These are phyloP conservation scores for Debaryomycetaceae sp. DNA, from an alignment of 1,139 yeast genomes.

Conservation along the genomic window DNA sequence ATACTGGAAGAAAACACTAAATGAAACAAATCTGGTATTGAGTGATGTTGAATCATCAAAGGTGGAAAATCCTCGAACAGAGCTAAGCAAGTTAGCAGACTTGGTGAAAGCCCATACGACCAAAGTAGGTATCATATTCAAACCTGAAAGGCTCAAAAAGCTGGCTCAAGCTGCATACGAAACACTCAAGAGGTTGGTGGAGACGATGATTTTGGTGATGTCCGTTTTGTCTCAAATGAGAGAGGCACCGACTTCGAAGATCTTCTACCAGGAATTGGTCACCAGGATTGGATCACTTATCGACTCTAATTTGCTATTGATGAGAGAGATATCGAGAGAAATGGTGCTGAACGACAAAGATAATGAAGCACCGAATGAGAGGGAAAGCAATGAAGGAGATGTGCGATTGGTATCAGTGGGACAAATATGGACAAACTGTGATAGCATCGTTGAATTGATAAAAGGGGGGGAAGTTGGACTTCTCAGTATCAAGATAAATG, in stretches of 20 bases:
- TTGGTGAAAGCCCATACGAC: constrained; percentile 76
- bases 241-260: constrained; percentile 31
- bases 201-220: constrained; percentile 40
- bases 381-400: constrained; percentile 16
- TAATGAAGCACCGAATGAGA: constrained; percentile 9
- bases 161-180: constrained; percentile 48
- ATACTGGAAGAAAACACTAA: constrained; percentile 25
- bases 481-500: constrained; percentile 42
- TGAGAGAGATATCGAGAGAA: constrained; percentile 26
- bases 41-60: constrained; percentile 28
- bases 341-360: constrained; percentile 22
- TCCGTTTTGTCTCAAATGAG: constrained; percentile 46
- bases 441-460: constrained; percentile 34
- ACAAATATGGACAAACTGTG: constrained; percentile 62
- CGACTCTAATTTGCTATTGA: constrained; percentile 17
- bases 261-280: constrained; percentile 40
- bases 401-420: constrained; percentile 59
- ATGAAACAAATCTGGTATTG: constrained; percentile 4
- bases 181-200: constrained; percentile 50
- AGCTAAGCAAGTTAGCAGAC: constrained; percentile 54
- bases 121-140: constrained; percentile 71
- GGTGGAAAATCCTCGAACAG: constrained; percentile 48
- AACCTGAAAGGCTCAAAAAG: constrained; percentile 47
- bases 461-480: constrained; percentile 50
- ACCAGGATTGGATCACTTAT: constrained; percentile 26